phyloP scores from a whole-genome alignment of 192 early-diverging fungal species.

The Powellomyces hirtus region DNA sequence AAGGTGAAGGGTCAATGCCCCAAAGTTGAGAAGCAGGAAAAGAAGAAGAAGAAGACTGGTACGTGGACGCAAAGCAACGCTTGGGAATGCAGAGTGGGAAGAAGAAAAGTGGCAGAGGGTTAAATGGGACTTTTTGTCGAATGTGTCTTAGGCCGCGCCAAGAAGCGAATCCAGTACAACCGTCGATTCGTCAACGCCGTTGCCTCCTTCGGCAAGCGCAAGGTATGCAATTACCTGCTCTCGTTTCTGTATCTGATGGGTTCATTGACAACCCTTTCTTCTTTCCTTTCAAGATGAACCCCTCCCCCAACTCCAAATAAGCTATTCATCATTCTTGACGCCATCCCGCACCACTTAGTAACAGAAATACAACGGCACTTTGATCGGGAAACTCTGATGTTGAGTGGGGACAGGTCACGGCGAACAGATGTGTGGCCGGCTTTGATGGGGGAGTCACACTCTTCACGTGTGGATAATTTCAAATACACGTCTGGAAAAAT shows the following conservation, averaged over 20 bases:
- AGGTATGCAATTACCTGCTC: conserved; percentile 45
- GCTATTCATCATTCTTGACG: too few relatives aligned
- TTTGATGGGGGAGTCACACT: too few relatives aligned
- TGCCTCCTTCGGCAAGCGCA: conserved; percentile 84
- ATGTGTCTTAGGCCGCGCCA: conserved; percentile 72
- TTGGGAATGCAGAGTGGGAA: neutral
- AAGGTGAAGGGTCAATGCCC: conserved; percentile 99
- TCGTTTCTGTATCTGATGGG: neutral
- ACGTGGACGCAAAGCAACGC: conserved; percentile 4
- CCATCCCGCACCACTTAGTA: too few relatives aligned
- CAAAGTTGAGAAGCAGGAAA: conserved; percentile 96
- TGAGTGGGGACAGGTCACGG: too few relatives aligned
- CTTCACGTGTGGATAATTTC: too few relatives aligned
- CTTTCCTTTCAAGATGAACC: conserved; percentile 26
- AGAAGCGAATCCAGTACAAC: conserved; percentile 95
- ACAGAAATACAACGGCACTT: too few relatives aligned
- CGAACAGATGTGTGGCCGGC: too few relatives aligned
- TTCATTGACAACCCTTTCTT: neutral
- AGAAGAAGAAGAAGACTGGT: conserved; percentile 82
- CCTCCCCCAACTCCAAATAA: conserved; percentile 42
- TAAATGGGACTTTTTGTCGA: neutral
- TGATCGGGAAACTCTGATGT: too few relatives aligned
- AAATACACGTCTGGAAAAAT: too few relatives aligned
- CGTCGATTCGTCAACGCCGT: conserved; percentile 97
- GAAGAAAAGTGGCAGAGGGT: neutral